Conservation (phyloP, 306 rosid species). For the Cucurbita maxima region DNA sequence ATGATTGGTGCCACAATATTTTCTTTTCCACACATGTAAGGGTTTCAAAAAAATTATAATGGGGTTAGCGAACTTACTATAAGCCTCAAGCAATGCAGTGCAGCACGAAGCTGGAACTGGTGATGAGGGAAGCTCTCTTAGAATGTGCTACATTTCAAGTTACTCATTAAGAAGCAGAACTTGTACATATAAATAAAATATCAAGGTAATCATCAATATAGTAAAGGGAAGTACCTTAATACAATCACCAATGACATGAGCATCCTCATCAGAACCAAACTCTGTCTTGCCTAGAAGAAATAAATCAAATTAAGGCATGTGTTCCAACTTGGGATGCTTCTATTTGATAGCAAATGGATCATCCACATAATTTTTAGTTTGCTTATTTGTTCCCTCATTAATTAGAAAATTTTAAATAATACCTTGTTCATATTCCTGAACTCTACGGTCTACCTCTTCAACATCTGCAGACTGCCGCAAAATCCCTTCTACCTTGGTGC, state of each 20-base stretch:
- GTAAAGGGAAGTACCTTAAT: slow-evolving; percentile 50
- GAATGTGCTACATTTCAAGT: slow-evolving; percentile 64
- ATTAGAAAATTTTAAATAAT: neutral
- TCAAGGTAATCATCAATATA: neutral
- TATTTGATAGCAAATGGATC: neutral
- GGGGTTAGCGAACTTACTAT: slow-evolving; percentile 42
- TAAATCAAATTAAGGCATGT: slow-evolving; percentile 12
- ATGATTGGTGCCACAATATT: neutral
- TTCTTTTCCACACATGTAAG: neutral
- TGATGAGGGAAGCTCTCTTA: slow-evolving; percentile 95
- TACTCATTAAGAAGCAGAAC: neutral
- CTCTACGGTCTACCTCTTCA: slow-evolving; percentile 94
- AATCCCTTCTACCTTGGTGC: slow-evolving; percentile 80
- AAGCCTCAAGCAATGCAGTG: slow-evolving; percentile 91
- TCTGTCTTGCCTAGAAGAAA: slow-evolving; percentile 66
- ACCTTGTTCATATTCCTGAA: slow-evolving; percentile 97
- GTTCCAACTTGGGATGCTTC: neutral
- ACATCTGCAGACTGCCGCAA: slow-evolving; percentile 96
- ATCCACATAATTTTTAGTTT: slow-evolving; percentile 2
- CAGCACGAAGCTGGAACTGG: slow-evolving; percentile 99
- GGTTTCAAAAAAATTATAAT: neutral
- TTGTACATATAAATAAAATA: neutral
- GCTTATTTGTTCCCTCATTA: neutral
- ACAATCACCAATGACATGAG: slow-evolving; percentile 98
- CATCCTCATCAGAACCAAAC: slow-evolving; percentile 75